phyloP scores from a whole-genome alignment of 116 monocot genomes.

The Zostera marina region DNA sequence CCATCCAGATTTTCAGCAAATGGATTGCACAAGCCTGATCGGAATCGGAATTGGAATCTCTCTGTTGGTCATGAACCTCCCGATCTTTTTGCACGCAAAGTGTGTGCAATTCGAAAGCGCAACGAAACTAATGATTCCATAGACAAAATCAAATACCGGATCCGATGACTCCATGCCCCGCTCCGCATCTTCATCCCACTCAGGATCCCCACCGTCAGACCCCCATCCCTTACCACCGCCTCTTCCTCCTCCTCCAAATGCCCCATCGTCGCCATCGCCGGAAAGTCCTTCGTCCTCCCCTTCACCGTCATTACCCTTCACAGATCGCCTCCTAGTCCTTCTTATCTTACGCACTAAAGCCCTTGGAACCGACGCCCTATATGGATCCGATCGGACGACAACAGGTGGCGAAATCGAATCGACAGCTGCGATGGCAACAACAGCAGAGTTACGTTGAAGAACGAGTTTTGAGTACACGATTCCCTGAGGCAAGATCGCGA shows the following conservation, averaged over 20 bases:
- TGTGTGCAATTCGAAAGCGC: slow-evolving; percentile 59
- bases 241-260: slow-evolving; percentile 13
- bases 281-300: slow-evolving; percentile 7
- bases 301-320: slow-evolving; percentile 6
- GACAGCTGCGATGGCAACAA: background rate
- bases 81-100: slow-evolving; percentile 44
- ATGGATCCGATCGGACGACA: slow-evolving; percentile 12
- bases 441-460: background rate
- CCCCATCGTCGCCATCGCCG: slow-evolving; percentile 11
- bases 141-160: slow-evolving; percentile 55
- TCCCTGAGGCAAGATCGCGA: background rate
- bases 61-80: slow-evolving; percentile 30
- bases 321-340: slow-evolving; percentile 10
- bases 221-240: slow-evolving; percentile 22
- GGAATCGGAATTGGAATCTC: slow-evolving; percentile 25
- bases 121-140: slow-evolving; percentile 44
- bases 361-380: slow-evolving; percentile 6
- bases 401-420: slow-evolving; percentile 14
- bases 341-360: slow-evolving; percentile 10
- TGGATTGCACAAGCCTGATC: slow-evolving; percentile 9
- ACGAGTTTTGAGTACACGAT: background rate
- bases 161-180: slow-evolving; percentile 15
- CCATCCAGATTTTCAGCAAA: slow-evolving; percentile 5
- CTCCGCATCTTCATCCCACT: slow-evolving; percentile 26
- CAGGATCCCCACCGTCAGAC: slow-evolving; percentile 17